Evolutionary conservation across 1,139 yeast genomes (phyloP).

Genomic region (Geotrichum aggregatum): DNA sequence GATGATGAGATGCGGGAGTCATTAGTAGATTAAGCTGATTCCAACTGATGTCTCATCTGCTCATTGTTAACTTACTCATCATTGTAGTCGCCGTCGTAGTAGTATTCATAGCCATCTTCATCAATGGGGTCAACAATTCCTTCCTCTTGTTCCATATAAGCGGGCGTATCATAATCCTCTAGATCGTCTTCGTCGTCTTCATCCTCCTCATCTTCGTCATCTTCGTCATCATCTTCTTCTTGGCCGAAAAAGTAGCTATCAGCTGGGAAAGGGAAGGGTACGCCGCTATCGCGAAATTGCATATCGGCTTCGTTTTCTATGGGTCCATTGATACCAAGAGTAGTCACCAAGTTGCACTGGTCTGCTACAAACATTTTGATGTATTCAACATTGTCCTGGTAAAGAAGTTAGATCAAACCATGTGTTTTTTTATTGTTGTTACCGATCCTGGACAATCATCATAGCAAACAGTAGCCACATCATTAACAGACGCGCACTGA

Average conservation of each 20-base stretch:
- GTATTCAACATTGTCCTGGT: slow-evolving; percentile 16
- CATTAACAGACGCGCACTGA: slow-evolving; percentile 27
- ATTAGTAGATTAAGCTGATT: slow-evolving; percentile 11
- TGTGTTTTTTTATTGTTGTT: neutral
- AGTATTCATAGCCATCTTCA: slow-evolving; percentile 17
- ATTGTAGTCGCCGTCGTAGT: slow-evolving; percentile 2
- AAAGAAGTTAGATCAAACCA: neutral
- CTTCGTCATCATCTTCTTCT: slow-evolving; percentile 8
- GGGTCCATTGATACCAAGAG: slow-evolving; percentile 20
- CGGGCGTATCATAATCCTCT: slow-evolving; percentile 3
- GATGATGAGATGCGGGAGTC: neutral
- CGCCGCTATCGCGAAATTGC: slow-evolving; percentile 28
- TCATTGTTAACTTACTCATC: slow-evolving; percentile 11
- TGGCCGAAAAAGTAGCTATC: slow-evolving; percentile 11
- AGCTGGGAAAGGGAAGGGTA: slow-evolving; percentile 25
- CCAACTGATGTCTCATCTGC: neutral
- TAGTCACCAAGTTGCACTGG: slow-evolving; percentile 22
- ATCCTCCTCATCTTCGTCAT: slow-evolving; percentile 16
- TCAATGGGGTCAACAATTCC: neutral
- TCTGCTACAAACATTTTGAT: slow-evolving; percentile 21
- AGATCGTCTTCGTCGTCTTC: slow-evolving; percentile 7
- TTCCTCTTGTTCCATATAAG: slow-evolving; percentile 4
- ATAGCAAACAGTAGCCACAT: slow-evolving; percentile 25
- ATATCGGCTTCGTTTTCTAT: slow-evolving; percentile 28
- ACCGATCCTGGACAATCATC: slow-evolving; percentile 26